Conservation (phyloP, 495 filamentous ascomycete genomes). For the Terfezia claveryi region DNA sequence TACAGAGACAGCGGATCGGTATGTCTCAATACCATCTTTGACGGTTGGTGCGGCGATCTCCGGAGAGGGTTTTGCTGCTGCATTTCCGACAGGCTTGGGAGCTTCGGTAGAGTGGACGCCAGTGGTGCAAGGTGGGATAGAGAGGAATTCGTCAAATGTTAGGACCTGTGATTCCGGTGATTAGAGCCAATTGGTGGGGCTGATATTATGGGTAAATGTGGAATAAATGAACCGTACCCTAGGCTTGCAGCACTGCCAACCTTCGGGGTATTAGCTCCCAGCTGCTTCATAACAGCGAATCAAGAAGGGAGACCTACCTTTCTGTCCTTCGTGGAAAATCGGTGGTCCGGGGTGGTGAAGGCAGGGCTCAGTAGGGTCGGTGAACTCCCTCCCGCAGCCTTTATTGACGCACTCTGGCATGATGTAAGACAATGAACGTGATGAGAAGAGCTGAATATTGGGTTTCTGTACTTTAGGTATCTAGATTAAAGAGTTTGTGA, state of each 20-base stretch:
- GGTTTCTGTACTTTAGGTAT: no score
- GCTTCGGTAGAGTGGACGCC: constrained; percentile 82
- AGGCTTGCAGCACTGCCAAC: constrained; percentile 99
- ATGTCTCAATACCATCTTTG: constrained; percentile 25
- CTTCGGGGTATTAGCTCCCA: constrained; percentile 25
- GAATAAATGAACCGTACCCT: constrained; percentile 5
- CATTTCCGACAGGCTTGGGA: constrained; percentile 33
- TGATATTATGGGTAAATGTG: constrained; percentile 2
- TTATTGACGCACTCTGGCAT: constrained; percentile 87
- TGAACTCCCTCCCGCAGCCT: constrained; percentile 75
- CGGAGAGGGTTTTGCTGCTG: constrained; percentile 12
- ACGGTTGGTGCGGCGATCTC: constrained; percentile 15
- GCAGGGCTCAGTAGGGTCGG: constrained; percentile 65
- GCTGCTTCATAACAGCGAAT: not conserved
- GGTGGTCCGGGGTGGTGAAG: constrained; percentile 84
- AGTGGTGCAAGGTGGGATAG: constrained; percentile 79
- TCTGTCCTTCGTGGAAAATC: constrained; percentile 95
- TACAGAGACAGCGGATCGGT: constrained; percentile 27
- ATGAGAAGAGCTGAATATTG: no score
- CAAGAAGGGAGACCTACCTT: constrained; percentile 40
- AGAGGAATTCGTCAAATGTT: constrained; percentile 96
- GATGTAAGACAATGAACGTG: constrained; percentile 27
- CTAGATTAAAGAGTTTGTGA: no score
- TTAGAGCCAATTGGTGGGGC: not conserved
- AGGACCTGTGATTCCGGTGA: constrained; percentile 39